These are phyloP conservation scores for Vitis amurensis DNA, from an alignment of 164 flowering plant genomes.

Conservation along the genomic window DNA sequence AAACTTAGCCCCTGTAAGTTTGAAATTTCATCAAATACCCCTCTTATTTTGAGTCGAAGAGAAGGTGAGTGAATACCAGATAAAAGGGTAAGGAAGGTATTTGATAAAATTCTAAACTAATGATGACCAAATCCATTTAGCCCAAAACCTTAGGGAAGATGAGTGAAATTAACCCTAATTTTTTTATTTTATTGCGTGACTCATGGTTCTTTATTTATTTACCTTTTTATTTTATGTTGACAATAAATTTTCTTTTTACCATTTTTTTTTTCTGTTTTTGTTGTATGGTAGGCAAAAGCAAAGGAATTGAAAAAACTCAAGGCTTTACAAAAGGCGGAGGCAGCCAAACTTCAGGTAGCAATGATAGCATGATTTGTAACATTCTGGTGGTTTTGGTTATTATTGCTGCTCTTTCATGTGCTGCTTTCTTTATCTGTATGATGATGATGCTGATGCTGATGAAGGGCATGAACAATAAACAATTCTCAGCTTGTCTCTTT, in stretches of 20 bases:
- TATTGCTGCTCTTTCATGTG: background rate
- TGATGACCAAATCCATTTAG: too few relatives aligned
- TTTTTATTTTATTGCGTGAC: too few relatives aligned
- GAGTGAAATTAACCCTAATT: too few relatives aligned
- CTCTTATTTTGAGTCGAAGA: too few relatives aligned
- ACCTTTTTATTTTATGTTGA: background rate
- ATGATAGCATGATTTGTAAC: background rate
- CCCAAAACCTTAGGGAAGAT: too few relatives aligned
- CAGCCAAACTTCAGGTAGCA: constrained; percentile 59
- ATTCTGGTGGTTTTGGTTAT: background rate
- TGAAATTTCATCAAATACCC: too few relatives aligned
- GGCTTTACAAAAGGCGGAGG: constrained; percentile 69
- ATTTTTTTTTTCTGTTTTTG: background rate
- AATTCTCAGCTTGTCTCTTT: background rate
- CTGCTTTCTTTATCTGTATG: background rate
- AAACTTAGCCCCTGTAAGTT: too few relatives aligned
- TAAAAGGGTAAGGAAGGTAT: too few relatives aligned
- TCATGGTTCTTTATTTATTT: background rate
- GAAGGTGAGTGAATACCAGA: too few relatives aligned
- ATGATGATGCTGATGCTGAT: background rate
- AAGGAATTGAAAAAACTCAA: constrained; percentile 79
- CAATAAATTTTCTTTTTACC: background rate
- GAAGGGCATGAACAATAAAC: too few relatives aligned
- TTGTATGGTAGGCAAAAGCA: constrained; percentile 63
- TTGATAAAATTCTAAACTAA: too few relatives aligned